Conservation (phyloP, 2,329 filamentous ascomycete genomes). For the Hymenoscyphus albidus region DNA sequence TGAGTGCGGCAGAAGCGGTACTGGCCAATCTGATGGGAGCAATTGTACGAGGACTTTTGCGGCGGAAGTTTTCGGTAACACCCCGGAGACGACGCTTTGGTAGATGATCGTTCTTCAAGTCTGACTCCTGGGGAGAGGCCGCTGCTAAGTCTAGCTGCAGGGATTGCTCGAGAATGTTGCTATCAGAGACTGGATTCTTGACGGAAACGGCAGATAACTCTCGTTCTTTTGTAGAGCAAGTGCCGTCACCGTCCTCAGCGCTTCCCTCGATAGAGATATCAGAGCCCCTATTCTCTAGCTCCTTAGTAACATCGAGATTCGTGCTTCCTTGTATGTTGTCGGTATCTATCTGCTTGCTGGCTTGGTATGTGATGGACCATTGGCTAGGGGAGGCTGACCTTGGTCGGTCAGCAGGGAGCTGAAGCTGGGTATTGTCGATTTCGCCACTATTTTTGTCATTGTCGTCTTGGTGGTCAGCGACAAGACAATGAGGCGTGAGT, state of each 20-base stretch:
- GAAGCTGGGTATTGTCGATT: slow-evolving; percentile 10
- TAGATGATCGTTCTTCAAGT: slow-evolving; percentile 18
- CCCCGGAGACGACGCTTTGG: slow-evolving; percentile 15
- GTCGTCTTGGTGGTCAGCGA: slow-evolving; percentile 14
- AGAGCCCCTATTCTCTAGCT: slow-evolving; percentile 17
- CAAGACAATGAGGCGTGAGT: slow-evolving; percentile 16
- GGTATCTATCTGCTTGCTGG: slow-evolving; percentile 15
- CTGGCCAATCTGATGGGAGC: slow-evolving; percentile 13
- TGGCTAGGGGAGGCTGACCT: slow-evolving; percentile 17
- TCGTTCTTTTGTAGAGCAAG: slow-evolving; percentile 18
- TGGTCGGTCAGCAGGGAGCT: slow-evolving; percentile 16
- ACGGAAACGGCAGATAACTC: slow-evolving; percentile 15
- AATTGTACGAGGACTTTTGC: slow-evolving; percentile 14
- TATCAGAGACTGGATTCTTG: slow-evolving; percentile 18
- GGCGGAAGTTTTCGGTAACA: slow-evolving; percentile 16
- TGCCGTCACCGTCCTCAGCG: slow-evolving; percentile 14
- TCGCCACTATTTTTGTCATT: too few species aligned
- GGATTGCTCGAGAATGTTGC: slow-evolving; percentile 14
- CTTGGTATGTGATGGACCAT: slow-evolving; percentile 16
- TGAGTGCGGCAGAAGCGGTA: slow-evolving; percentile 18
- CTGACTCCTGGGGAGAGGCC: slow-evolving; percentile 13
- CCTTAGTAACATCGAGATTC: slow-evolving; percentile 20
- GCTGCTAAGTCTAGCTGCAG: slow-evolving; percentile 11
- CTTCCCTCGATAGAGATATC: slow-evolving; percentile 17
- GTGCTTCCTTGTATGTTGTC: slow-evolving; percentile 17